phyloP scores from a whole-genome alignment of 1,139 yeast species.

The Arxiozyma slooffiae region DNA sequence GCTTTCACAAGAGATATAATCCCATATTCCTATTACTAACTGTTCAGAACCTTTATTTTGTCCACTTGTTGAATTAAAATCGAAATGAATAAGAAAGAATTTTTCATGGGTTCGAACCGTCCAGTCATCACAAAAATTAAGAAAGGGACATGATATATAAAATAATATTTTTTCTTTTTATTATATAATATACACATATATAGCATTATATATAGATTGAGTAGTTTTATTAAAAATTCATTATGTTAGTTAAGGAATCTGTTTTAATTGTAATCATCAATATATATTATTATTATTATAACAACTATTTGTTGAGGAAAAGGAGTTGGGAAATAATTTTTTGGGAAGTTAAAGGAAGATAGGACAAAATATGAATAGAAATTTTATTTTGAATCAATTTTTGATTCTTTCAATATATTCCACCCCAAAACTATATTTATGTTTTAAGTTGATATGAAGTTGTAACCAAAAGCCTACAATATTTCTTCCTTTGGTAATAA shows the following conservation, averaged over 20 bases:
- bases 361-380: no score
- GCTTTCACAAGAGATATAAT: background rate
- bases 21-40: no score
- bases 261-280: conserved; percentile 27
- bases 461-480: no score
- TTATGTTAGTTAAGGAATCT: conserved; percentile 21
- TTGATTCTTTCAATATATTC: no score
- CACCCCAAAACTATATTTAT: no score
- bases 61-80: background rate
- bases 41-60: background rate
- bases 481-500: no score
- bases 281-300: no score
- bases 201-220: conserved; percentile 7
- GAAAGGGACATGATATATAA: background rate
- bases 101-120: background rate
- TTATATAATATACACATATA: background rate
- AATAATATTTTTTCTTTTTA: background rate
- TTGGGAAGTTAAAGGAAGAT: no score
- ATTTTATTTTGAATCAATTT: no score
- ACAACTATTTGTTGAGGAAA: no score
- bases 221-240: conserved; percentile 20
- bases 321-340: no score
- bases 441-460: no score
- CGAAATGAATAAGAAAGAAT: background rate
- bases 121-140: background rate